Percentiles rank a stretch among this genome's conserved stretches.
phyloP scores from a whole-genome alignment of 2,329 filamentous ascomycete species.

The Neofusicoccum kwambonambiense region DNA sequence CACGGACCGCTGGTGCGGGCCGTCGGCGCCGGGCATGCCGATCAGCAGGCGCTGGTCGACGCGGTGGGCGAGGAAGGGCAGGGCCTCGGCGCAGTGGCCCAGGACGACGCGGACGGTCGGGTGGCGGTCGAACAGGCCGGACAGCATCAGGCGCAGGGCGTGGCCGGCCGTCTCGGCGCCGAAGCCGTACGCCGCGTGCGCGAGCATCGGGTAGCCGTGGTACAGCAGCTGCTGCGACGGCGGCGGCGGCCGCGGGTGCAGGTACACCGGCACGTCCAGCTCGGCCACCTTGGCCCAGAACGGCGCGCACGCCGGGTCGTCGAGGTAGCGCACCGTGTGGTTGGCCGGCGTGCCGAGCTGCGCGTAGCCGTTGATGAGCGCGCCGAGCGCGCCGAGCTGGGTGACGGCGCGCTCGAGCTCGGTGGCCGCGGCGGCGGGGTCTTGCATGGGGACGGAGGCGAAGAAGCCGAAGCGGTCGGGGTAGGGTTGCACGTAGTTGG shows the following conservation, averaged over 20 bases:
- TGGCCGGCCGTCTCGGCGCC: conserved; percentile 31
- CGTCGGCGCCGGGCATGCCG: conserved; percentile 23
- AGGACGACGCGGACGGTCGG: conserved; percentile 49
- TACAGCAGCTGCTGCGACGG: background rate
- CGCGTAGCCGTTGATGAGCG: conserved; percentile 56
- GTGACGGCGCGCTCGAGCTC: conserved; percentile 56
- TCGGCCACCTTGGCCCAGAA: conserved; percentile 61
- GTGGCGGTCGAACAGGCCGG: conserved; percentile 53
- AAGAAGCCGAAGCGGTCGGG: conserved; percentile 1
- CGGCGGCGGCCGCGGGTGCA: conserved; percentile 58
- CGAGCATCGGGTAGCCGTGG: conserved; percentile 39
- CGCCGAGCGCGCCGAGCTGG: conserved; percentile 41
- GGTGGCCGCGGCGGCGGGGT: conserved; percentile 49
- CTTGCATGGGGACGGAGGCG: conserved; percentile 42
- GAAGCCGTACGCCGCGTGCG: conserved; percentile 21
- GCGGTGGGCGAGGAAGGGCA: conserved; percentile 50
- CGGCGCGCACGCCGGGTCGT: conserved; percentile 58
- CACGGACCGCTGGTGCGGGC: conserved; percentile 48
- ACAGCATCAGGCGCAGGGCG: conserved; percentile 57
- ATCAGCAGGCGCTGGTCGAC: conserved; percentile 53
- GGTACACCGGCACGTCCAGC: conserved; percentile 63
- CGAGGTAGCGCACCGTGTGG: conserved; percentile 61
- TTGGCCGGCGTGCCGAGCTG: conserved; percentile 59
- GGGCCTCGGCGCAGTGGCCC: conserved; percentile 49
- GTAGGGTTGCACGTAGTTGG: background rate